These are phyloP conservation scores for Alliaria petiolata DNA, from an alignment of 345 rosid species.

Conservation along the genomic window DNA sequence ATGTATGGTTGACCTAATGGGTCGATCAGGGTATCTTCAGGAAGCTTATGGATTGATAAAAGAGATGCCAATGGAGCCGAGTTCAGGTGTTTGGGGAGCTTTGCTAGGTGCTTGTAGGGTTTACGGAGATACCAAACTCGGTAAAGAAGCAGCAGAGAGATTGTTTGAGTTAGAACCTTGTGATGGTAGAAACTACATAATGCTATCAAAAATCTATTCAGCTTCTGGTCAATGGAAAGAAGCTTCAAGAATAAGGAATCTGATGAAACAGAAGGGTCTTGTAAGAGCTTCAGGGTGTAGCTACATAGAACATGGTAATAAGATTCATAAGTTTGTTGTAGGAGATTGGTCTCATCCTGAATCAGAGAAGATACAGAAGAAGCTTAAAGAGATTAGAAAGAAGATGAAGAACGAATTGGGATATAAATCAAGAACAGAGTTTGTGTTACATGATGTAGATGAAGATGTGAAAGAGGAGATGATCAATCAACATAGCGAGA, in stretches of 20 bases:
- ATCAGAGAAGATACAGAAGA: slow-evolving; percentile 43
- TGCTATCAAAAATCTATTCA: slow-evolving; percentile 64
- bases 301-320: slow-evolving; percentile 53
- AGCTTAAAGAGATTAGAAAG: slow-evolving; percentile 42
- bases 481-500: slow-evolving; percentile 65
- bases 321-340: slow-evolving; percentile 47
- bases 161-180: slow-evolving; percentile 50
- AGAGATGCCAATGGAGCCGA: slow-evolving; percentile 66
- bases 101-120: slow-evolving; percentile 73
- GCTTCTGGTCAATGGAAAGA: slow-evolving; percentile 61
- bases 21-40: slow-evolving; percentile 55
- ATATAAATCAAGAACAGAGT: slow-evolving; percentile 47
- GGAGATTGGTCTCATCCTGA: slow-evolving; percentile 64
- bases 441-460: slow-evolving; percentile 62
- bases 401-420: slow-evolving; percentile 44
- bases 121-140: slow-evolving; percentile 41
- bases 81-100: slow-evolving; percentile 76
- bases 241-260: slow-evolving; percentile 46
- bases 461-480: slow-evolving; percentile 61
- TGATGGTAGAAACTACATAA: slow-evolving; percentile 62
- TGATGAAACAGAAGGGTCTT: slow-evolving; percentile 54
- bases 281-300: slow-evolving; percentile 58
- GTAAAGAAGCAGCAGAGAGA: too few relatives aligned
- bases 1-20: slow-evolving; percentile 74
- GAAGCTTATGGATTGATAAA: slow-evolving; percentile 53